Evolutionary conservation across 2,329 filamentous ascomycete species (phyloP).

Genomic region (Colletotrichum ledebouriae): DNA sequence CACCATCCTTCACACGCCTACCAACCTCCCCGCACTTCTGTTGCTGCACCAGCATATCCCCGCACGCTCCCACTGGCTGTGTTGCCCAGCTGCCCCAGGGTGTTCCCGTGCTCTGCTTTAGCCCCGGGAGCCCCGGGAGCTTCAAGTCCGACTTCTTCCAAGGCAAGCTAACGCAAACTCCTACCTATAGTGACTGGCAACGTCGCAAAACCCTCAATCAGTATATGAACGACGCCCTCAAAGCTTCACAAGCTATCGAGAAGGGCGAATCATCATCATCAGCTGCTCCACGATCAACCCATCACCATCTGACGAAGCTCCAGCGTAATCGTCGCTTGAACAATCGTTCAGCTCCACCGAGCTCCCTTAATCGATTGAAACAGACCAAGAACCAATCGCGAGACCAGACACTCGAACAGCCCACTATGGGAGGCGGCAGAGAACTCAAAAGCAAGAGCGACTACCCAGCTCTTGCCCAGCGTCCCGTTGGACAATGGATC

Average conservation of each 20-base stretch:
- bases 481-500: slow-evolving; percentile 82
- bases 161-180: slow-evolving; percentile 34
- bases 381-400: slow-evolving; percentile 17
- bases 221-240: slow-evolving; percentile 33
- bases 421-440: slow-evolving; percentile 65
- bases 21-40: slow-evolving; percentile 39
- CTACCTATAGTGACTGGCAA: slow-evolving; percentile 16
- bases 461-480: slow-evolving; percentile 65
- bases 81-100: slow-evolving; percentile 37
- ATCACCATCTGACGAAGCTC: slow-evolving; percentile 36
- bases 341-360: slow-evolving; percentile 54
- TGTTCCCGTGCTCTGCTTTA: slow-evolving; percentile 42
- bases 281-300: neutral
- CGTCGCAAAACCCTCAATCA: slow-evolving; percentile 30
- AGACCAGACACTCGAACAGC: slow-evolving; percentile 25
- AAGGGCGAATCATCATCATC: slow-evolving; percentile 9
- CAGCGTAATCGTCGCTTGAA: slow-evolving; percentile 44
- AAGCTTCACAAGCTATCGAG: slow-evolving; percentile 25
- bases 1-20: slow-evolving; percentile 39
- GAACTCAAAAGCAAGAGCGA: slow-evolving; percentile 60
- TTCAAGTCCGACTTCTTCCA: slow-evolving; percentile 37
- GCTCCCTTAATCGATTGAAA: slow-evolving; percentile 36
- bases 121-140: slow-evolving; percentile 33
- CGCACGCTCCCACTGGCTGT: slow-evolving; percentile 41
- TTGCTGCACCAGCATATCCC: slow-evolving; percentile 33